Base-by-base conservation (phyloP, 805 yeast genomes). In the Myxozyma udenii region DNA sequence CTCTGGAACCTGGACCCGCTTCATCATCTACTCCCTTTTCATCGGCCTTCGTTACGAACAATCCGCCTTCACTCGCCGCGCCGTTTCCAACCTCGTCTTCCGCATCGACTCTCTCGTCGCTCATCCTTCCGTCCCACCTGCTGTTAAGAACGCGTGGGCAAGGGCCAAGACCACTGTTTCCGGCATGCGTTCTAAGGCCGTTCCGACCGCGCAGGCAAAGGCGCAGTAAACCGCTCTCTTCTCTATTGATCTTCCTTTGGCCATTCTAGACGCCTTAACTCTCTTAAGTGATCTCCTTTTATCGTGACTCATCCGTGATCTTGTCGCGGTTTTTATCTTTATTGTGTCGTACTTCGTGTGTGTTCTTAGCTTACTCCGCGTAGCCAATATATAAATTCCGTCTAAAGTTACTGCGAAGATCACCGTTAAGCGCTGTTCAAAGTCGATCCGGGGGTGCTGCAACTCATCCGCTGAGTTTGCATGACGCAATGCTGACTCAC, bases 11-110 rank as follows among this genome's bases (percentile, higher is more conserved):
- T 76, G 87, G 77, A 59, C 81, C 46, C 63, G 67, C 45, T 58
- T 71, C 35, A 74, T 80, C 2, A 71, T 85, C 28, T 62, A 79
- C 32, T 65, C 78, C 11, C 51, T 79, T 11, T 90, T 90, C 71
- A 74, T 88, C 69, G 86, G 86, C 68, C 68, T 84, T 51, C 80
- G 95, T 68, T 86, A 75, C 66, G 95, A 87, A 65, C 81, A 80
- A 60, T 84, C 93, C 2, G 73, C 79, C 26, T 82, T 81, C 71
- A 84, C 88, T 50, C 83, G 87, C 69, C 72, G 78, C 57, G 81
- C 80, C 28, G 73, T 87, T 65, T 81, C 84, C 71, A 73, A 76
- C 46, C 73, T 84, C 73, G 95, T 86, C 68, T 82, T 85, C 43
- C 74, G 83, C 60, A 60, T 78, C 44, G 85, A 84, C 66, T 80